Base-by-base conservation (phyloP, 495 filamentous ascomycete genomes). In the Lophiotrema nucula region DNA sequence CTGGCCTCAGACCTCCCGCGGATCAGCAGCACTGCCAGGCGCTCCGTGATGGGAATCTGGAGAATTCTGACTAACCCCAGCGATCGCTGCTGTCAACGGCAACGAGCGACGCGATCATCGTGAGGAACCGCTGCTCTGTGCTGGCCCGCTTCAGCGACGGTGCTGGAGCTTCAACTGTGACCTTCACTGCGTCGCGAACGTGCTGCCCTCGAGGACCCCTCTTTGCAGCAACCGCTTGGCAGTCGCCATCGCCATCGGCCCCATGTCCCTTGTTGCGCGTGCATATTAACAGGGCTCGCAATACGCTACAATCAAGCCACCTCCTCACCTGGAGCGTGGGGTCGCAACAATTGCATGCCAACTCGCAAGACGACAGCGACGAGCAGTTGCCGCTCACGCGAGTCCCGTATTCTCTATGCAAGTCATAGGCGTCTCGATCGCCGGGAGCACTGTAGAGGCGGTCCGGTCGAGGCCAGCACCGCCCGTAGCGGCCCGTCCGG, bases 301-400 rank as follows among this genome's bases (percentile, higher is more conserved):
- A 22, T 59, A 28, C 57, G 57, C 57, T 44, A 60, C 38, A 28
- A 12, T 47, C 50, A 54, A 47, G 58, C 51, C 58, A 62, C 51
- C 57, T 53, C 47, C 56, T 57, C 53, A 57, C 50, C 27, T 25
- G 2, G 18, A 19, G 21, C 56, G 56, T 52, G 38, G 48, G 56
- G 39, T 31, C 23, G n/a, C n/a, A n/a, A n/a, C n/a, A n/a, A n/a
- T n/a, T 21, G 18, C 22, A 11, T 39, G 47, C n/a, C 19, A 25
- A 19, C 35, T 21, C 23, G 15, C 22, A n/a, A 52, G 22, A 27
- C 48, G 16, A 39, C 10, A 12, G 19, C 24, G 18, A 24, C 24
- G 21, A 23, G 10, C 35, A 48, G 45, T 45, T 51, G 47, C 56
- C 56, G 23, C n/a, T 35, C 8, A 24, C 47, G 23, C n/a, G 11